Evolutionary conservation across 306 rosid species (phyloP), one percentile per base, ranked within the genome.

Genomic region (Malus domestica): DNA sequence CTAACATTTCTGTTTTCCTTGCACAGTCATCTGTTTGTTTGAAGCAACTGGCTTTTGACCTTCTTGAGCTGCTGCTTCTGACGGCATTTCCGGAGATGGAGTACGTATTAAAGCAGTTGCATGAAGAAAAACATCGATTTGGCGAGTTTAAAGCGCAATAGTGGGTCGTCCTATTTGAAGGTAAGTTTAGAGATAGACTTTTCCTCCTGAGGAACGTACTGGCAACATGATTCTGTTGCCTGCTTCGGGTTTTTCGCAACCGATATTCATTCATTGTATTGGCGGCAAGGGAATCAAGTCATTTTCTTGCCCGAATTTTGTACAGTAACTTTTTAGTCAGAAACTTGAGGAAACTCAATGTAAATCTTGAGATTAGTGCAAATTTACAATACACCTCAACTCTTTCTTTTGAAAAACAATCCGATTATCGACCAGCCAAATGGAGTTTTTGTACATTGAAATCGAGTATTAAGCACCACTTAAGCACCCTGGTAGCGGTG

Each of bases 31-130:
- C 93, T 55, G 98, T 89, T 64, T 92, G 96, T 78, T 72, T 89
- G 86, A 96, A 90, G 93, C 98, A 80, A 77, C 84, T 96, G 79
- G 93, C 90, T 73, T 93, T 77, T 79, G 98, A 96, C 75, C 85
- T 96, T 78, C 83, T 96, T 4, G 98, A 92, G 88, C 80, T 96
- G 83, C 80, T 96, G 74, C 77, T 89, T 49, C 60, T 85, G 67
- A 85, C 97, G 0, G 87, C 92, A 80, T 96, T 93, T 84, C 98
- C 99, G 10, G 99, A 96, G 80, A 84, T 96, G 25, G 89, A 88
- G 22, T 63, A 62, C 49, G 83, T 76, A n/a, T 75, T 96, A 77
- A 90, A 86, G 90, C 89, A 93, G 83, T 76, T 93, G 82, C 91
- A 90, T 40, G 97, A 89, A 82, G 93, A 86, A 32, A 90, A 87